Percentiles rank a stretch among this genome's conserved stretches.
Evolutionary conservation across 2,329 filamentous ascomycete genomes (phyloP).

Genomic region (Penicillium sp.): DNA sequence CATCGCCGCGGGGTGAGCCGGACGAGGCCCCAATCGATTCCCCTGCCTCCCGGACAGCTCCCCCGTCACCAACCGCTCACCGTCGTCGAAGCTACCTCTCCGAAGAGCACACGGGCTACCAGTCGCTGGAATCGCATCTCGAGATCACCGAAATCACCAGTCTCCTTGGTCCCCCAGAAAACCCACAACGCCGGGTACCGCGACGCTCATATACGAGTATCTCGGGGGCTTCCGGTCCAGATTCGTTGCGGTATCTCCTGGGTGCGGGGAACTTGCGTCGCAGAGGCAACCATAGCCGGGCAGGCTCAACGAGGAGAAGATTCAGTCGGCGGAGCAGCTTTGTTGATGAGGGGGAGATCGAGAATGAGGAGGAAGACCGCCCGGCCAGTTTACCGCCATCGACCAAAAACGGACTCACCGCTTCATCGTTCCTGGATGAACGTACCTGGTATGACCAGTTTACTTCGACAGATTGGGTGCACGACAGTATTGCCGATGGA

Average conservation of each 20-base stretch:
- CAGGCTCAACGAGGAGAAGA: slow-evolving; percentile 55
- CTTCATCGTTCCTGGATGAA: slow-evolving; percentile 72
- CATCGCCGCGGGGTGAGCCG: slow-evolving; percentile 14
- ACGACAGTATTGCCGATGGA: slow-evolving; percentile 93
- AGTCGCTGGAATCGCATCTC: slow-evolving; percentile 31
- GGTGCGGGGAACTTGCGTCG: slow-evolving; percentile 39
- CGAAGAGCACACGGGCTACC: slow-evolving; percentile 34
- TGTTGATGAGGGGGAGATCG: slow-evolving; percentile 50
- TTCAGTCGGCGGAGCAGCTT: slow-evolving; percentile 40
- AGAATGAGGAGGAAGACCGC: not conserved
- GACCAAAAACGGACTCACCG: slow-evolving; percentile 55
- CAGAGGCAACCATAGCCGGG: slow-evolving; percentile 50
- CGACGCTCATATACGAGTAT: slow-evolving; percentile 40
- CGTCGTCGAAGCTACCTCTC: slow-evolving; percentile 32
- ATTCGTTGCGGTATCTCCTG: slow-evolving; percentile 37
- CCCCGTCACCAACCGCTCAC: slow-evolving; percentile 38
- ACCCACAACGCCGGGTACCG: slow-evolving; percentile 19
- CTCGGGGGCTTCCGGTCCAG: slow-evolving; percentile 32
- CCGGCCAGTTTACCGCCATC: slow-evolving; percentile 33
- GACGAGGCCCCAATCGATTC: slow-evolving; percentile 13
- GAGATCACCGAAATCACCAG: slow-evolving; percentile 38
- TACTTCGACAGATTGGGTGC: slow-evolving; percentile 96
- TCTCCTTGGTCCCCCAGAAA: slow-evolving; percentile 27
- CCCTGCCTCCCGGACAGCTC: slow-evolving; percentile 31
- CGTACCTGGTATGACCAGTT: slow-evolving; percentile 99